Evolutionary conservation across 352 stramenopile species (phyloP).

Genomic region (Phytophthora cactorum): DNA sequence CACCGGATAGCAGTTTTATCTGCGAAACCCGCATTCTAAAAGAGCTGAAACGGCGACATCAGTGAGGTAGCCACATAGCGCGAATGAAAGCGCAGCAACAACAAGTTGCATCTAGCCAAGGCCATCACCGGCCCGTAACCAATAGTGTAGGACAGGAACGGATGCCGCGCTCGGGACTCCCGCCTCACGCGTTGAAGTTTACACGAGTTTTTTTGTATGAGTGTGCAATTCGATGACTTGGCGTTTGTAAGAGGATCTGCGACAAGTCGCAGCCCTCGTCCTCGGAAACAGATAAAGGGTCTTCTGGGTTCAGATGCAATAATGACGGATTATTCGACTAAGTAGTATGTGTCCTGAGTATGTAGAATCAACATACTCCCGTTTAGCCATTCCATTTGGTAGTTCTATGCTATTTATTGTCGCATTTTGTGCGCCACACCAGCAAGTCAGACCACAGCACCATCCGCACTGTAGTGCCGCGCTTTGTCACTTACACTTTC

Average conservation of each 20-base stretch:
- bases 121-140: neutral
- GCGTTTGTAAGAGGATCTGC: slow-evolving; percentile 12
- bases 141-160: neutral
- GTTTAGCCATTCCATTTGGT: neutral
- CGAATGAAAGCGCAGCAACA: neutral
- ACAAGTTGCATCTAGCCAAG: neutral
- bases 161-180: slow-evolving; percentile 1
- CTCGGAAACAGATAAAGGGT: neutral
- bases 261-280: slow-evolving; percentile 3
- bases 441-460: slow-evolving; percentile 15
- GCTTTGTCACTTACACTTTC: slow-evolving; percentile 18
- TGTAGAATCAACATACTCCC: too few species aligned
- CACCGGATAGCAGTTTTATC: too few species aligned
- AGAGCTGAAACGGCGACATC: slow-evolving; percentile 1
- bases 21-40: too few species aligned
- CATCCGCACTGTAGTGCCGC: slow-evolving; percentile 9
- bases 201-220: slow-evolving; percentile 6
- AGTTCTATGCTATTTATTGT: neutral
- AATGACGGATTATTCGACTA: neutral
- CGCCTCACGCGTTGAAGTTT: slow-evolving; percentile 21
- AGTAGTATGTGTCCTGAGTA: neutral
- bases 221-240: neutral
- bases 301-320: neutral
- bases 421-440: slow-evolving; percentile 6
- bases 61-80: neutral